A percentile compares a stretch with the other conserved stretches of the same genome.
Conservation (phyloP, 1,284 basidiomycete genomes). For the Irpex sp. region DNA sequence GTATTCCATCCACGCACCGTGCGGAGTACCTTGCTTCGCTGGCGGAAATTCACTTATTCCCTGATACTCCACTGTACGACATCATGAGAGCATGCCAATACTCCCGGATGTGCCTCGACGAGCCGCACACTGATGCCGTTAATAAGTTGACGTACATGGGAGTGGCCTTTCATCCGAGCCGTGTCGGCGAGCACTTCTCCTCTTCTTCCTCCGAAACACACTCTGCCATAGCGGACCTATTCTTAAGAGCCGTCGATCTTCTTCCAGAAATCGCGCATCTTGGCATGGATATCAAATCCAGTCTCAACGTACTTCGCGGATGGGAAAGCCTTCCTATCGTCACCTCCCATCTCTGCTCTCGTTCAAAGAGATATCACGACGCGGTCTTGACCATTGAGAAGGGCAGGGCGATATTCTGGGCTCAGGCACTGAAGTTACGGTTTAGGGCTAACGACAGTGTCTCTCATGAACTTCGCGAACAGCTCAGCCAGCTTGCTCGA, state of each 20-base stretch:
- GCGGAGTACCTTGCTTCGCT: not conserved
- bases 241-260: not conserved
- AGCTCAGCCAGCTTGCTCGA: not conserved
- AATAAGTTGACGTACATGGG: not conserved
- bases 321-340: not conserved
- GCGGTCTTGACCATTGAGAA: conserved; percentile 9
- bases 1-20: not conserved
- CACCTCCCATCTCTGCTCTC: not conserved
- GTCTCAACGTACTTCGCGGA: not conserved
- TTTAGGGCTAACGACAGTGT: conserved; percentile 2
- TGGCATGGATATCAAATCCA: not conserved
- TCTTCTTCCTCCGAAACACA: not conserved
- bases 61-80: not conserved
- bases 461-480: conserved; percentile 1
- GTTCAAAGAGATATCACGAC: not conserved
- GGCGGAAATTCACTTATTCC: not conserved
- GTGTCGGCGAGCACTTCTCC: not conserved
- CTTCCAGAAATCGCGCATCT: not conserved
- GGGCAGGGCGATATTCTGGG: conserved; percentile 10
- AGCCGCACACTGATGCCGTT: not conserved
- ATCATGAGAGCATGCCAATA: not conserved
- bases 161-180: not conserved
- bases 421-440: conserved; percentile 7
- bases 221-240: not conserved
- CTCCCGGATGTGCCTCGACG: not conserved